A percentile compares a stretch with the other conserved stretches of the same genome.
phyloP scores from a whole-genome alignment of 306 rosid genomes.

The Lupinus albus region DNA sequence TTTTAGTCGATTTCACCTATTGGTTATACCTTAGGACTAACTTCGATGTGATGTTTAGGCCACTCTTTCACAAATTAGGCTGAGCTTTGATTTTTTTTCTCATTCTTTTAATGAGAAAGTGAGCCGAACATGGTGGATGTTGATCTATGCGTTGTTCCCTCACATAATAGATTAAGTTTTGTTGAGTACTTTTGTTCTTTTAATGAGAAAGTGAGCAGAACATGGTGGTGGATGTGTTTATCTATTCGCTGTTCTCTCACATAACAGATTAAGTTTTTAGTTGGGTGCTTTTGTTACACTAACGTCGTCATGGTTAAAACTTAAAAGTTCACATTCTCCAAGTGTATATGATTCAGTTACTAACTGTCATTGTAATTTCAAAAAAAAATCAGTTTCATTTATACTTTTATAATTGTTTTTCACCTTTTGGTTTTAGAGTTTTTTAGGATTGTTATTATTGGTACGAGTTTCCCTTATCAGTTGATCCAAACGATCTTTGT shows the following conservation, averaged over 20 bases:
- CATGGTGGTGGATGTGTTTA: constrained; percentile 3
- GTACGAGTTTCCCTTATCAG: constrained; percentile 2
- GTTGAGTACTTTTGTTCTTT: too few species aligned
- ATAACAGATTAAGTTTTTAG: constrained; percentile 3
- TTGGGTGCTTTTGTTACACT: constrained; percentile 29
- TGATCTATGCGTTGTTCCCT: constrained; percentile 4
- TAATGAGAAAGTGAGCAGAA: background rate
- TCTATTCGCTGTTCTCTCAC: constrained; percentile 1
- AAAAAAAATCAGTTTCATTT: background rate
- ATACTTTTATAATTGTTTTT: background rate
- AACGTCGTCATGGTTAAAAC: constrained; percentile 8
- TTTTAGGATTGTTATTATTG: constrained; percentile 20
- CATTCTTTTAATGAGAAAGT: constrained; percentile 6
- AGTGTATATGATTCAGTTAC: constrained; percentile 23
- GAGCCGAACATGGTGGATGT: background rate
- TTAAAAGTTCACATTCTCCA: background rate
- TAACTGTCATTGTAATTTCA: constrained; percentile 3
- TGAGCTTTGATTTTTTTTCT: background rate
- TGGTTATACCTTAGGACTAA: background rate
- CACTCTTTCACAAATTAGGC: background rate
- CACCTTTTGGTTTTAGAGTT: background rate
- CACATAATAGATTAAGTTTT: constrained; percentile 16
- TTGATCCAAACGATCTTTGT: constrained; percentile 37
- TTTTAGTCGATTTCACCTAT: background rate
- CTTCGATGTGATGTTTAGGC: constrained; percentile 13